A percentile compares a stretch with the other conserved stretches of the same genome.
These are phyloP conservation scores for Hermanozyma aechmeae DNA, from an alignment of 805 yeast species.

Conservation along the genomic window DNA sequence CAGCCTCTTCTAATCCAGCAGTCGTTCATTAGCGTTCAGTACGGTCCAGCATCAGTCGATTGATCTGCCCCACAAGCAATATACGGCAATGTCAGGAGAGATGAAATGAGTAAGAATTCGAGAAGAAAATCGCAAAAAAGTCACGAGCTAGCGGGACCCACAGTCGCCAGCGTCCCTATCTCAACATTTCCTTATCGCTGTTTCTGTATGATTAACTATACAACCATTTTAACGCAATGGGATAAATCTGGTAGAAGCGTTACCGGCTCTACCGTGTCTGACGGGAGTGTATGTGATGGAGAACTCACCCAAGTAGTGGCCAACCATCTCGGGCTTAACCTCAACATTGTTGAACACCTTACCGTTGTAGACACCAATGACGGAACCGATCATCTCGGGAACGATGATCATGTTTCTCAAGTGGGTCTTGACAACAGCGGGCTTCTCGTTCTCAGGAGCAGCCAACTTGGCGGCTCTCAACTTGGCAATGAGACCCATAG, in stretches of 20 bases:
- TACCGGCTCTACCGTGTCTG: conserved; percentile 98
- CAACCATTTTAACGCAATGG: conserved; percentile 53
- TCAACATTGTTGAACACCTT: conserved; percentile 98
- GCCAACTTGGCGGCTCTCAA: conserved; percentile 95
- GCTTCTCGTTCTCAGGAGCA: conserved; percentile 90
- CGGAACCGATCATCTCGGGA: conserved; percentile 99
- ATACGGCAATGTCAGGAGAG: too few relatives aligned
- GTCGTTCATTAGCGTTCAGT: too few relatives aligned
- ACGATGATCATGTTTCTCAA: conserved; percentile 97
- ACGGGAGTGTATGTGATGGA: conserved; percentile 99
- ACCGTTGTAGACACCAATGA: conserved; percentile 99
- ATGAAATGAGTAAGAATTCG: too few relatives aligned
- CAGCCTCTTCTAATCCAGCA: too few relatives aligned
- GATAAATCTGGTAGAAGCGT: conserved; percentile 70
- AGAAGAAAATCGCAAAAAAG: too few relatives aligned
- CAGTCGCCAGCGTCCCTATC: too few relatives aligned
- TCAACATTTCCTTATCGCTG: too few relatives aligned
- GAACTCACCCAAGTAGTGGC: conserved; percentile 99
- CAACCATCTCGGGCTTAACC: conserved; percentile 99
- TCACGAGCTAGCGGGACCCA: too few relatives aligned
- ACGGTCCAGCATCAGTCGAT: too few relatives aligned
- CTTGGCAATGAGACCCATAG: conserved; percentile 93
- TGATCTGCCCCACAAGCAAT: too few relatives aligned
- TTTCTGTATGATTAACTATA: too few relatives aligned
- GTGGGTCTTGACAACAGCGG: conserved; percentile 97